Base-by-base conservation (phyloP, 371 early-diverging fungal species). In the Syncephalastrum monosporum region DNA sequence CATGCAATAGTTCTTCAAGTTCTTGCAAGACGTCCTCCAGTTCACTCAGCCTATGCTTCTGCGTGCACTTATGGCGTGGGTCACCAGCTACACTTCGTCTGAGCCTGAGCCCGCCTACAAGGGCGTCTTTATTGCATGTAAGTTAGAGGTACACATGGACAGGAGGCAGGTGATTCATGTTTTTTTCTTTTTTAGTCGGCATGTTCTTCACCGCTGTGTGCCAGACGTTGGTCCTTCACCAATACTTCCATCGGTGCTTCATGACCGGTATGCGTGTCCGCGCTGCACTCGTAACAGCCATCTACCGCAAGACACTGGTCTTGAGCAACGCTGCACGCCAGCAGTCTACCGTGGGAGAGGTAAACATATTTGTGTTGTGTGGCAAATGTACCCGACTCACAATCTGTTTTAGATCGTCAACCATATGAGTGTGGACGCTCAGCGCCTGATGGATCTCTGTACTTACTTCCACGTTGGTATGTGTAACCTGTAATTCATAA, bases 401-500 rank as follows among this genome's bases (percentile, higher is more conserved):
- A 38, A 5, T 21, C 17, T 38, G 10, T 46, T 16, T 21, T 61
- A 90, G 64, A 94, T 96, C 62, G 92, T 93, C 21, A 97, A 95
- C 60, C 86, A 83, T 50, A 94, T 94, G 95, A 87, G 90, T 59
- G 93, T 94, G 4, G 97, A 98, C 75, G 88, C 95, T 4, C 88
- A 90, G 56, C 76, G 86, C 53, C 57, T 91, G 24, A 80, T 83
- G 62, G 89, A 89, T 53, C 68, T 91, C 38, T 81, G 80, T 59
- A 81, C 82, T 4, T 92, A 91, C 51, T 71, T 91, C 52, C 92
- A 93, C 66, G 80, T 91, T 41, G 68, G 78, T 77, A 74, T 55
- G 63, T 52, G n/a, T 16, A 2, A 33, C 19, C 29, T 25, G 38
- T 25, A 17, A 16, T 5, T 50, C 3, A 33, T 33, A 12, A 5